A percentile compares a stretch with the other conserved stretches of the same genome.
Conservation (phyloP, 371 early-diverging fungal species). For the Smittium culicis region DNA sequence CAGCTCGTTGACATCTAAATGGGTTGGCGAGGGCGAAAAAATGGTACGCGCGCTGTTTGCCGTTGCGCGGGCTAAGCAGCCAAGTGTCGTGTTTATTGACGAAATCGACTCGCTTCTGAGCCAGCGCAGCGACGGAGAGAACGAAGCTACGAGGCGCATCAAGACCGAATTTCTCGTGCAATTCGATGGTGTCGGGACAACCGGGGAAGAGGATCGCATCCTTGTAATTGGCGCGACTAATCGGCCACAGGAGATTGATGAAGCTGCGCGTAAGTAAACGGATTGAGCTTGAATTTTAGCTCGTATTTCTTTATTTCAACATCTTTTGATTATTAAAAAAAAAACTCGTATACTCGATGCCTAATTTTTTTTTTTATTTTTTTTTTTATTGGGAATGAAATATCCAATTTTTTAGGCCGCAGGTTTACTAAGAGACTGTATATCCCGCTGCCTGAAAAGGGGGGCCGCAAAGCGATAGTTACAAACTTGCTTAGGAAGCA, state of each 20-base stretch:
- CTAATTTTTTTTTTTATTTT: too few relatives aligned
- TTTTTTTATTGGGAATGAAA: too few relatives aligned
- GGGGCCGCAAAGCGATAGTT: constrained; percentile 54
- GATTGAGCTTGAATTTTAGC: too few relatives aligned
- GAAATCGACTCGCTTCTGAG: constrained; percentile 96
- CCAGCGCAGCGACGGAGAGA: constrained; percentile 85
- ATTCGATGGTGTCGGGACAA: constrained; percentile 93
- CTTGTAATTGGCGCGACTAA: constrained; percentile 94
- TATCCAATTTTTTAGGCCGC: too few relatives aligned
- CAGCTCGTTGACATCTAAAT: constrained; percentile 90
- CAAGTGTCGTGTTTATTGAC: constrained; percentile 95
- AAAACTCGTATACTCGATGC: too few relatives aligned
- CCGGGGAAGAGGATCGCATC: constrained; percentile 67
- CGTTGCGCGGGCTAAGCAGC: constrained; percentile 84
- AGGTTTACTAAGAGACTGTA: constrained; percentile 52
- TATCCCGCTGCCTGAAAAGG: constrained; percentile 72
- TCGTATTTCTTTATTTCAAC: too few relatives aligned
- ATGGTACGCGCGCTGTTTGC: constrained; percentile 57
- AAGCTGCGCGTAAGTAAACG: constrained; percentile 83
- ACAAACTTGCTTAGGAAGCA: constrained; percentile 41
- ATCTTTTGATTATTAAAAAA: too few relatives aligned
- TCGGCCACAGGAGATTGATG: constrained; percentile 91
- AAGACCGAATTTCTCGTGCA: constrained; percentile 94
- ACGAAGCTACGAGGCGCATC: constrained; percentile 86
- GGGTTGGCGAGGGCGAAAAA: constrained; percentile 93